Evolutionary conservation across 2,329 filamentous ascomycete genomes (phyloP), one percentile per base, ranked within the genome.

Genomic region (Ceratocystis destructans): DNA sequence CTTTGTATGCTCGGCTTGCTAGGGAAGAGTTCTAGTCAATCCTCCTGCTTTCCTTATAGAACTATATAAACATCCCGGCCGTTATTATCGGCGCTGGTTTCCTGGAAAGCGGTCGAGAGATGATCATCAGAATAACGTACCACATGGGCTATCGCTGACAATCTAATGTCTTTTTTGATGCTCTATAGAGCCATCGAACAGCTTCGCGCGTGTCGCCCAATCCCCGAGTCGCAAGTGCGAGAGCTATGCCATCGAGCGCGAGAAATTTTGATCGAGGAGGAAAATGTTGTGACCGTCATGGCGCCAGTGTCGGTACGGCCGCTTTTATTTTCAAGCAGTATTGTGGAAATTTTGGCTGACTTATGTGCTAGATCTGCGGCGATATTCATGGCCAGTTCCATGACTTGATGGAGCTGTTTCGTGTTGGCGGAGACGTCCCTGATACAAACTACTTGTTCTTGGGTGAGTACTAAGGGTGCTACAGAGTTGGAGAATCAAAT

Each of bases 401-500:
- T 73, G 92, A 96, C 74, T 77, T 96, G 72, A 96, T 96, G 93
- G 93, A 96, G 76, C 84, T 96, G 5, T 96, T 96, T 74, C 85
- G 91, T 64, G 92, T 96, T 3, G 92, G 92, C 69, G 92, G 92
- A 69, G 90, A 96, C 74, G 90, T 95, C 3, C 92, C 92, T 50
- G 93, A 96, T 73, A 96, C 92, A 41, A 96, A 96, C 74, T 96
- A 96, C 76, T 84, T 96, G 2, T 96, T 96, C 78, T 96, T 96
- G 90, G 92, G 87, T 89, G 80, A 12, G 48, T 15, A 12, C 33
- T 1, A 50, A 17, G 20, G 5, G 3, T 33, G 12, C 61, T 50
- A 3, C 22, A 5, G 28, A 28, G 4, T 28, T 28, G n/a, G 48
- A 25, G 22, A 17, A 12, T 17, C 37, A 6, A 4, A 15, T 33